Conservation (phyloP, 2,329 filamentous ascomycete genomes). For the Botrytis sinoallii region DNA sequence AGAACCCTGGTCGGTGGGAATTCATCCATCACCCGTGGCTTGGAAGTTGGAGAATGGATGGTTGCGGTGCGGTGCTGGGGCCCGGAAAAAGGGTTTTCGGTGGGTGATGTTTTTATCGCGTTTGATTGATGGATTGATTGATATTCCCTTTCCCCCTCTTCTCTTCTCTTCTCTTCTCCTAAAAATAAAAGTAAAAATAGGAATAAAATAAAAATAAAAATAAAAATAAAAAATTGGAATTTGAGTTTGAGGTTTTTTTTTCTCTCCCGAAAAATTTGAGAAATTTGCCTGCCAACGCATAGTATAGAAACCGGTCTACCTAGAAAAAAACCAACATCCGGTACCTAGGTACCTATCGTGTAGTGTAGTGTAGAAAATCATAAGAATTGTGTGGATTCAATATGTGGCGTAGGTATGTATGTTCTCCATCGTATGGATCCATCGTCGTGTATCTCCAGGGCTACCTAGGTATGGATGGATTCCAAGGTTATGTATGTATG, state of each 20-base stretch:
- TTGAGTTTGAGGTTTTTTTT: no score
- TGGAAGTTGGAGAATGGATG: not conserved
- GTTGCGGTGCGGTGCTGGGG: not conserved
- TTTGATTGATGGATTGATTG: not conserved
- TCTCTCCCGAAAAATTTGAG: not conserved
- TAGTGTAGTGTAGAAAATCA: not conserved
- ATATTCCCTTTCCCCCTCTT: not conserved
- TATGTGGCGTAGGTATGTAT: not conserved
- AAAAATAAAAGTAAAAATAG: not conserved
- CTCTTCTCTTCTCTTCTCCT: not conserved
- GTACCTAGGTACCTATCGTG: not conserved
- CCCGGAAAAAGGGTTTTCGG: slow-evolving; percentile 16
- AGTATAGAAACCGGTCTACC: not conserved
- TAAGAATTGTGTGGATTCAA: not conserved
- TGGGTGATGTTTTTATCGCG: not conserved
- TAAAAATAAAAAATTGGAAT: no score
- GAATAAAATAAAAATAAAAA: no score
- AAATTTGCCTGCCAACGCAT: slow-evolving; percentile 21
- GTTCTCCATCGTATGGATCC: slow-evolving; percentile 1
- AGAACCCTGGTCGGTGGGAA: slow-evolving; percentile 26
- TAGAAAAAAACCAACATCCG: not conserved
- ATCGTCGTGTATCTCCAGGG: no score
- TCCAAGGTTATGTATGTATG: not conserved
- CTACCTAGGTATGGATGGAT: no score
- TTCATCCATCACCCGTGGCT: not conserved